Evolutionary conservation across 495 filamentous ascomycete species (phyloP).

Genomic region (Penicillium arizonense): DNA sequence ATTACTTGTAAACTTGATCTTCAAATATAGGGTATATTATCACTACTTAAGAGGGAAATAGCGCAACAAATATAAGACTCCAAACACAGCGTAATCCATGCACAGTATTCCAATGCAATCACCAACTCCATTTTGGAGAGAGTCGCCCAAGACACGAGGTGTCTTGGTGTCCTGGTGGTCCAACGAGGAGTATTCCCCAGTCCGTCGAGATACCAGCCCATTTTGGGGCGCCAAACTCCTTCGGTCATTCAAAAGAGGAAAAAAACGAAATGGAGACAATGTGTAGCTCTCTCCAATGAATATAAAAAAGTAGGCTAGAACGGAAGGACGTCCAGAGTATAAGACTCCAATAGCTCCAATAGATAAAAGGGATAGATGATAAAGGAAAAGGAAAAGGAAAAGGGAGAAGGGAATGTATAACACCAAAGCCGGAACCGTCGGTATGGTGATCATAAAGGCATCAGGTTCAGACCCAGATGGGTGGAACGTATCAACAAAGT

Average conservation of each 20-base stretch:
- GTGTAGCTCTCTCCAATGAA: conserved; percentile 2
- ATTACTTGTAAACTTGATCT: background rate
- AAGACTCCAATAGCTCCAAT: conserved; percentile 1
- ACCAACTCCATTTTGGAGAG: conserved; percentile 17
- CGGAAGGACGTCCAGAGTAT: background rate
- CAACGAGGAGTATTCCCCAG: background rate
- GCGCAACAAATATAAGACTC: conserved; percentile 7
- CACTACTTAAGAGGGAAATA: conserved; percentile 16
- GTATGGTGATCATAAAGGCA: conserved; percentile 20
- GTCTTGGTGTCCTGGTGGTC: background rate
- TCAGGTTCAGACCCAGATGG: conserved; percentile 4
- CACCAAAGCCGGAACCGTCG: conserved; percentile 20
- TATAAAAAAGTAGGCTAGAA: conserved; percentile 6
- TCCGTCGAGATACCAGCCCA: conserved; percentile 1
- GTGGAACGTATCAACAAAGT: conserved; percentile 18
- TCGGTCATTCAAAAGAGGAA: conserved; percentile 8
- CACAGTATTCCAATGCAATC: conserved; percentile 6
- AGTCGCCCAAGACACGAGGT: conserved; percentile 6
- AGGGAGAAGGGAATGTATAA: background rate
- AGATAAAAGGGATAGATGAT: conserved; percentile 1
- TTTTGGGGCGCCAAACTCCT: conserved; percentile 21
- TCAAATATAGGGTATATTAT: conserved; percentile 26
- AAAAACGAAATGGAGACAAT: conserved; percentile 2
- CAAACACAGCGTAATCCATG: conserved; percentile 12
- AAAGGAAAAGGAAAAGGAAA: background rate